phyloP scores from a whole-genome alignment of 2,329 filamentous ascomycete species.

The Penicillium sp. region DNA sequence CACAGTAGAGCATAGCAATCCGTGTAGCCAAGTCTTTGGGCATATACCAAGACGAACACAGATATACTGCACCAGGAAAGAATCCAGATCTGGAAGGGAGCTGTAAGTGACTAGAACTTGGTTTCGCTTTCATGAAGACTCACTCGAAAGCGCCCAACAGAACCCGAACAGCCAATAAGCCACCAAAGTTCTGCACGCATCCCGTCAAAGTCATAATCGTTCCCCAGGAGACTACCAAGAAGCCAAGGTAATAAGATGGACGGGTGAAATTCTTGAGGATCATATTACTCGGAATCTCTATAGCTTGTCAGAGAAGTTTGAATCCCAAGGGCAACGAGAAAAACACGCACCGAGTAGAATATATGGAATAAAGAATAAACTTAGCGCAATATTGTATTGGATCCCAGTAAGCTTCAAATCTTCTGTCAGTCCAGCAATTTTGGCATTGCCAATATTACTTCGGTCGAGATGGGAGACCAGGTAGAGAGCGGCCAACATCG shows the following conservation, averaged over 20 bases:
- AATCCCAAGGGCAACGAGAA: no score
- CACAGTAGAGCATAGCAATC: slow-evolving; percentile 22
- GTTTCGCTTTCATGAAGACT: no score
- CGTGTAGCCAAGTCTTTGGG: slow-evolving; percentile 16
- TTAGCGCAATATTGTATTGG: slow-evolving; percentile 16
- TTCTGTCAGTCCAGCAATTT: slow-evolving; percentile 12
- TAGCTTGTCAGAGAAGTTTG: neutral
- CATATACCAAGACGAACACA: slow-evolving; percentile 23
- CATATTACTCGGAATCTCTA: slow-evolving; percentile 16
- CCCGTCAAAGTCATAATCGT: slow-evolving; percentile 43
- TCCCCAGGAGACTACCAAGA: slow-evolving; percentile 23
- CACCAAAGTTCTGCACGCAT: slow-evolving; percentile 45
- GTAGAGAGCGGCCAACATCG: slow-evolving; percentile 16
- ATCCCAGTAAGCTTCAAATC: slow-evolving; percentile 12
- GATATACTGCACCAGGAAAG: slow-evolving; percentile 44
- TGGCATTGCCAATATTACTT: slow-evolving; percentile 18
- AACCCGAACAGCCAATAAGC: slow-evolving; percentile 47
- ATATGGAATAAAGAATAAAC: slow-evolving; percentile 14
- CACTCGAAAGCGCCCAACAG: slow-evolving; percentile 38
- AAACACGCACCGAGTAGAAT: slow-evolving; percentile 7
- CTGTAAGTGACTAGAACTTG: no score
- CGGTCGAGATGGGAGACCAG: slow-evolving; percentile 15
- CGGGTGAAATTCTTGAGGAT: slow-evolving; percentile 14
- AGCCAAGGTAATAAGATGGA: slow-evolving; percentile 13
- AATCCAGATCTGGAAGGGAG: slow-evolving; percentile 42